A percentile compares a stretch with the other conserved stretches of the same genome.
phyloP scores from a whole-genome alignment of 495 filamentous ascomycete genomes.

The Talaromyces borbonicus region DNA sequence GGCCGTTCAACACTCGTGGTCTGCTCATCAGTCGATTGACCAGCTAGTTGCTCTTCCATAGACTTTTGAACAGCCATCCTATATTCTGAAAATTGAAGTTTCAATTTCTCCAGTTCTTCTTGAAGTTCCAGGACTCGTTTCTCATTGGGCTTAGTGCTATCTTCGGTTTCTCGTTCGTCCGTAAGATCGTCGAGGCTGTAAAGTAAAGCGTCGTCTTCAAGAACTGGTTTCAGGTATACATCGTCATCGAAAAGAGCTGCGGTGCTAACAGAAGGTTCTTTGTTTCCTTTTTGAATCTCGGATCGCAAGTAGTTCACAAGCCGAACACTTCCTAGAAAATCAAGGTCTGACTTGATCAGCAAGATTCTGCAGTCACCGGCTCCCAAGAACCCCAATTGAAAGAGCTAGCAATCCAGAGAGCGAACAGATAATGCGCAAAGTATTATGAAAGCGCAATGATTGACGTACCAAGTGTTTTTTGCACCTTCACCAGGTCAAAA shows the following conservation, averaged over 20 bases:
- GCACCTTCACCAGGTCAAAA: slow-evolving; percentile 62
- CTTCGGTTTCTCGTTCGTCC: slow-evolving; percentile 21
- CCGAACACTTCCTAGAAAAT: slow-evolving; percentile 76
- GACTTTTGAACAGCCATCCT: slow-evolving; percentile 57
- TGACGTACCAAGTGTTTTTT: slow-evolving; percentile 53
- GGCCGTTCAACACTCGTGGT: slow-evolving; percentile 15
- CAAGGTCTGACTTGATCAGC: slow-evolving; percentile 41
- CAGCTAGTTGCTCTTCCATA: slow-evolving; percentile 57
- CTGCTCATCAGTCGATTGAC: slow-evolving; percentile 18
- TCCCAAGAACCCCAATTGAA: too few species aligned
- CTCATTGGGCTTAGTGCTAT: slow-evolving; percentile 24
- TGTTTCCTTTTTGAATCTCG: slow-evolving; percentile 41
- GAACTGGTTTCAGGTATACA: slow-evolving; percentile 64
- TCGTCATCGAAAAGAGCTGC: slow-evolving; percentile 59
- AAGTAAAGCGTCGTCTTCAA: slow-evolving; percentile 86
- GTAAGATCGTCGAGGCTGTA: slow-evolving; percentile 72
- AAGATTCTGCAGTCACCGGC: too few species aligned
- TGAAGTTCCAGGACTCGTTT: slow-evolving; percentile 58
- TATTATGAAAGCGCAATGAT: too few species aligned
- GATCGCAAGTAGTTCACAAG: slow-evolving; percentile 73
- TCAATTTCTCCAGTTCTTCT: slow-evolving; percentile 52
- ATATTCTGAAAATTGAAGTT: slow-evolving; percentile 63
- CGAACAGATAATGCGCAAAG: too few species aligned
- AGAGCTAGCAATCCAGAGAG: too few species aligned
- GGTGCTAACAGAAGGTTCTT: slow-evolving; percentile 44